A percentile compares a stretch with the other conserved stretches of the same genome.
Evolutionary conservation across 345 rosid species (phyloP).

Genomic region (Pistacia atlantica): DNA sequence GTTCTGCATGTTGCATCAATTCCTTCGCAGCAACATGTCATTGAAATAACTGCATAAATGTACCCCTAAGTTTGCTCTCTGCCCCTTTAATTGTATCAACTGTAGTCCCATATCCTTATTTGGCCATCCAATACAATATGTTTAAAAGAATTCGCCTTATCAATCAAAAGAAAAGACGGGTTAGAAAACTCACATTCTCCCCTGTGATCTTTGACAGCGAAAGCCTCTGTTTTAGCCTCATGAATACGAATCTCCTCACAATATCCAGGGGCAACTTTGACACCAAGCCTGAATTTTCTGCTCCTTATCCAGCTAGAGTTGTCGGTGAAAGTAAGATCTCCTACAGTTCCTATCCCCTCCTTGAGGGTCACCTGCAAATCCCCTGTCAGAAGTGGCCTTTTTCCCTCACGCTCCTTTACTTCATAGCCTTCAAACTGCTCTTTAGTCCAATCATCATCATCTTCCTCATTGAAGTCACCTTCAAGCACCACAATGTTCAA

Average conservation of each 20-base stretch:
- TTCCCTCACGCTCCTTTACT: constrained; percentile 91
- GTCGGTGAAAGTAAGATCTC: constrained; percentile 84
- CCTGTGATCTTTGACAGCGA: constrained; percentile 95
- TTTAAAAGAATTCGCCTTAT: not conserved
- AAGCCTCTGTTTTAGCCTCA: constrained; percentile 90
- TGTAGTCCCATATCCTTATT: too few relatives aligned
- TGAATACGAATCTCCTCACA: constrained; percentile 59
- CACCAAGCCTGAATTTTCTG: constrained; percentile 93
- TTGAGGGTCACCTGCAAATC: constrained; percentile 71
- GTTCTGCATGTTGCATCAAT: not conserved
- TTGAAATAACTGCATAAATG: not conserved
- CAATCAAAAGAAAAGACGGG: constrained; percentile 16
- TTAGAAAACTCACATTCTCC: constrained; percentile 73
- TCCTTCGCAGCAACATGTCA: not conserved
- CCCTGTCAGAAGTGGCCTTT: constrained; percentile 84
- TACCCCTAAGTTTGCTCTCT: not conserved
- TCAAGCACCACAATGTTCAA: constrained; percentile 77
- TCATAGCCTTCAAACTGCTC: constrained; percentile 74
- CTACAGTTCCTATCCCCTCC: constrained; percentile 88
- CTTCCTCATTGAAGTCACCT: constrained; percentile 81
- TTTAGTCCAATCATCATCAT: constrained; percentile 62
- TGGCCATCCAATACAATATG: not conserved
- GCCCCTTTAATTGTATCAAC: too few relatives aligned
- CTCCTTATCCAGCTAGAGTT: constrained; percentile 98
- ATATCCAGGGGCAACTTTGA: constrained; percentile 55